phyloP scores from a whole-genome alignment of 257 asterid species.

The Solanum verrucosum region DNA sequence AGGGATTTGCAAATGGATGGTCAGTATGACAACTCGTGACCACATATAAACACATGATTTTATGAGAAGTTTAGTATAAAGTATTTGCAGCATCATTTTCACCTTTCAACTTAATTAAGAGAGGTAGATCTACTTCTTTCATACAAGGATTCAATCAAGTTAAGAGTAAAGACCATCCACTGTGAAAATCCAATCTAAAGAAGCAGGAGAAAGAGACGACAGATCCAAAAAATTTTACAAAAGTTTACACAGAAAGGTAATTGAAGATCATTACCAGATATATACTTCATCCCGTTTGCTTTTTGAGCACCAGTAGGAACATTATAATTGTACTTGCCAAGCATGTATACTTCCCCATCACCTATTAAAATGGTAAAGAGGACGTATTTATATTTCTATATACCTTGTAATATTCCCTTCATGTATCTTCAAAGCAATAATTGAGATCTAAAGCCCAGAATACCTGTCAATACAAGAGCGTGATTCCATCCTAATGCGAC shows the following conservation, averaged over 20 bases:
- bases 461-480: constrained; percentile 60
- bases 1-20: neutral
- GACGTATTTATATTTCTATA: neutral
- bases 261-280: constrained; percentile 14
- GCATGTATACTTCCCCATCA: constrained; percentile 52
- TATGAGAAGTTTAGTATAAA: neutral
- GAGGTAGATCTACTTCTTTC: neutral
- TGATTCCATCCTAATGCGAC: constrained; percentile 93
- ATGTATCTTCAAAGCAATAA: neutral
- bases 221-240: neutral
- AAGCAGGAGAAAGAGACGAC: neutral
- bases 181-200: neutral
- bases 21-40: neutral
- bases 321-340: constrained; percentile 74
- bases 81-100: neutral
- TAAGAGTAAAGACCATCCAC: neutral
- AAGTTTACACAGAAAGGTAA: neutral
- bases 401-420: neutral
- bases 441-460: neutral
- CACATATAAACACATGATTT: neutral
- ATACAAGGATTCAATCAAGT: neutral
- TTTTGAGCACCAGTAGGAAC: constrained; percentile 31
- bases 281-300: constrained; percentile 11
- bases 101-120: neutral
- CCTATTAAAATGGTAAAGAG: constrained; percentile 11